phyloP scores from a whole-genome alignment of 352 stramenopile species.

The Phytophthora colocasiae region DNA sequence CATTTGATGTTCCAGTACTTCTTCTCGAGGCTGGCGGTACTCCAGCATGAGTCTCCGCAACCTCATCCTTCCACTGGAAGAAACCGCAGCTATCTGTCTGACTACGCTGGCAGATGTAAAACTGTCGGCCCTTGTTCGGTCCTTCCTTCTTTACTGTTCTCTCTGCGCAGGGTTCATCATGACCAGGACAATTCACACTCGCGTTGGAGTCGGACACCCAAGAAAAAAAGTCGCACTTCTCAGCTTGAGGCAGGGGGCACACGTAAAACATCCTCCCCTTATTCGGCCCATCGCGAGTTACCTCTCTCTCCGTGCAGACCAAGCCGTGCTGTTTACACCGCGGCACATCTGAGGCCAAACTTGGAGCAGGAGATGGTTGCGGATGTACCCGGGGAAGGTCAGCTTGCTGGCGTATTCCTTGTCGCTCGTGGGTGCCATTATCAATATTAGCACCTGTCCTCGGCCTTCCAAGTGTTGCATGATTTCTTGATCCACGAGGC shows the following conservation, averaged over 20 bases:
- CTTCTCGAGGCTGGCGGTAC: slow-evolving; percentile 12
- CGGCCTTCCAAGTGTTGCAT: not conserved
- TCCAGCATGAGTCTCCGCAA: slow-evolving; percentile 4
- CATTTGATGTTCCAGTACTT: not conserved
- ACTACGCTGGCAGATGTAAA: slow-evolving; percentile 62
- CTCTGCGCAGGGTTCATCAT: slow-evolving; percentile 71
- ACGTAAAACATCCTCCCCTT: slow-evolving; percentile 93
- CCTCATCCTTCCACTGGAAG: slow-evolving; percentile 83
- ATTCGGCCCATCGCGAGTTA: slow-evolving; percentile 81
- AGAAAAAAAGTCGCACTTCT: slow-evolving; percentile 94
- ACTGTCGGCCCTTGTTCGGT: slow-evolving; percentile 69
- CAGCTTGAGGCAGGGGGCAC: slow-evolving; percentile 82
- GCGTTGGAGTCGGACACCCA: slow-evolving; percentile 78
- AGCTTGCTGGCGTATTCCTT: slow-evolving; percentile 8
- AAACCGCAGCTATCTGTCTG: slow-evolving; percentile 72
- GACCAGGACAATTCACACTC: slow-evolving; percentile 53
- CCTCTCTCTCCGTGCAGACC: slow-evolving; percentile 58
- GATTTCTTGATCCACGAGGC: not conserved
- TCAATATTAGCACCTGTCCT: slow-evolving; percentile 9
- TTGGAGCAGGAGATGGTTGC: slow-evolving; percentile 5
- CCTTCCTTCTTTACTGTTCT: slow-evolving; percentile 72
- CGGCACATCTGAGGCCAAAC: slow-evolving; percentile 29
- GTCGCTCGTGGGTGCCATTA: slow-evolving; percentile 11
- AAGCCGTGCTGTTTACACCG: slow-evolving; percentile 61
- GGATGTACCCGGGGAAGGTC: not conserved